Evolutionary conservation across 495 filamentous ascomycete genomes (phyloP).

Genomic region (Rhypophila decipiens): DNA sequence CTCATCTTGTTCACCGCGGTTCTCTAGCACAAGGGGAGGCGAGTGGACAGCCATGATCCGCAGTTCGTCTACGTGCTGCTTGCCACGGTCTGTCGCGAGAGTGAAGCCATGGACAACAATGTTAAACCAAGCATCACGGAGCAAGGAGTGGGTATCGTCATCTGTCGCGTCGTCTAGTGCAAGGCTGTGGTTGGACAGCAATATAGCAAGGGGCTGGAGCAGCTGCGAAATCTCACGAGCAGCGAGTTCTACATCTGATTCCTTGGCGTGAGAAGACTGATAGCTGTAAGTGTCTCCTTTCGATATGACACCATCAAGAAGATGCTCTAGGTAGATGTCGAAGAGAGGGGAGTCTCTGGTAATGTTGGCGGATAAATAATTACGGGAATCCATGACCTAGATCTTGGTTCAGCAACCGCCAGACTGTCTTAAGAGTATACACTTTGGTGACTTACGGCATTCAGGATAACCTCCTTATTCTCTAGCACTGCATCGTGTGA

Average conservation of each 20-base stretch:
- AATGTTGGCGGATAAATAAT: conserved; percentile 65
- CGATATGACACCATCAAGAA: conserved; percentile 83
- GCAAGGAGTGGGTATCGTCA: conserved; percentile 59
- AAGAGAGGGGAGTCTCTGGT: conserved; percentile 62
- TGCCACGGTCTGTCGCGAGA: conserved; percentile 59
- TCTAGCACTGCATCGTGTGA: conserved; percentile 64
- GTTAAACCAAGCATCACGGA: conserved; percentile 96
- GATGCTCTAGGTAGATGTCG: conserved; percentile 69
- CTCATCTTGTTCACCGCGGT: conserved; percentile 79
- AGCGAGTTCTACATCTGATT: conserved; percentile 69
- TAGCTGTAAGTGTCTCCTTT: conserved; percentile 66
- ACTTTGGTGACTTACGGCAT: conserved; percentile 49
- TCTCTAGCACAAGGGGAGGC: conserved; percentile 74
- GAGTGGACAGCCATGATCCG: conserved; percentile 78
- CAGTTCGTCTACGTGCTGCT: conserved; percentile 63
- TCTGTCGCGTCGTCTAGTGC: conserved; percentile 37
- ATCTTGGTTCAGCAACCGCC: conserved; percentile 11
- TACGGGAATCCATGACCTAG: conserved; percentile 67
- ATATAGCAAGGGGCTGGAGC: conserved; percentile 69
- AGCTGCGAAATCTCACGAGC: conserved; percentile 78
- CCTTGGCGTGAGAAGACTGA: conserved; percentile 51
- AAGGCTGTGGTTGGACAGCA: conserved; percentile 55
- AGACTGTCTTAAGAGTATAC: no score
- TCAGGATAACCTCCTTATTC: conserved; percentile 50
- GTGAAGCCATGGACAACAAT: conserved; percentile 88